These are phyloP conservation scores for Solanum lycopersicoides DNA, from an alignment of 257 asterid species.

Conservation along the genomic window DNA sequence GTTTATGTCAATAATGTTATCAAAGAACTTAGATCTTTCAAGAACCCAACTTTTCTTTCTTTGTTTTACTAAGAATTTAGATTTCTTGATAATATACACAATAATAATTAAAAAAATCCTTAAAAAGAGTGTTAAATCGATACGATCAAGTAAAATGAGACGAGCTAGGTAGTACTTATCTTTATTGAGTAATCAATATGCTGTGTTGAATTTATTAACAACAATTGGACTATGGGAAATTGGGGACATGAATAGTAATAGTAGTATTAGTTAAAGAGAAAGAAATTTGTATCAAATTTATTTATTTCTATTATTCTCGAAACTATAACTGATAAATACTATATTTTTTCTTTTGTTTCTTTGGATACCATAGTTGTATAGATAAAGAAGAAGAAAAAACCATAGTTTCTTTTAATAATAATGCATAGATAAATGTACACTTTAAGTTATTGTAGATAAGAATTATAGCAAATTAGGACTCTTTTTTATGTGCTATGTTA, in stretches of 20 bases:
- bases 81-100: too few species aligned
- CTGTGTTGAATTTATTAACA: background rate
- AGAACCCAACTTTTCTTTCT: too few species aligned
- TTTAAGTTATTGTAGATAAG: background rate
- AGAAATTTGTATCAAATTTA: background rate
- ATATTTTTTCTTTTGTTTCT: background rate
- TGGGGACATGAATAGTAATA: too few species aligned
- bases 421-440: background rate
- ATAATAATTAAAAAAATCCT: too few species aligned
- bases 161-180: accelerated
- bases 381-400: background rate
- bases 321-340: background rate
- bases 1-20: too few species aligned
- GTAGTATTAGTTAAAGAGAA: too few species aligned
- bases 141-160: too few species aligned
- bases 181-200: background rate
- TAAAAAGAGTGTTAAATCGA: too few species aligned
- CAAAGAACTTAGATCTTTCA: too few species aligned
- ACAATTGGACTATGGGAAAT: background rate
- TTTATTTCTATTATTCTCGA: background rate
- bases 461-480: background rate
- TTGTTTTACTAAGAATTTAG: too few species aligned
- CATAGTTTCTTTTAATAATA: background rate
- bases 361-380: background rate
- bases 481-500: too few species aligned